A percentile compares a stretch with the other conserved stretches of the same genome.
Evolutionary conservation across 495 filamentous ascomycete species (phyloP).

Genomic region (Aspergillus taichungensis): DNA sequence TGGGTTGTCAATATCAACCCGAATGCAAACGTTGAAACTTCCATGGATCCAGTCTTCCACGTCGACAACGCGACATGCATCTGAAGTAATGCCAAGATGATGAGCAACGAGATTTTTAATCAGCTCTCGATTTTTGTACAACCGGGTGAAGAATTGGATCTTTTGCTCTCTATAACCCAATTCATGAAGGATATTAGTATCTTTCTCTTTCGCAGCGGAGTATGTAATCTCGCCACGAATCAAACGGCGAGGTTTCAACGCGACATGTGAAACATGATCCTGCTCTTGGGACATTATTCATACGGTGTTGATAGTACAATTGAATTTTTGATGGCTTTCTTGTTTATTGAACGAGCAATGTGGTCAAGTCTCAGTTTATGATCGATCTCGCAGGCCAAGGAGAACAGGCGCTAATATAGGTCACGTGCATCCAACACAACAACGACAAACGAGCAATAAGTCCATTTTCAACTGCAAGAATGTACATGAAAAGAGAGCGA

Average conservation of each 20-base stretch:
- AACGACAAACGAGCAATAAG: too few species aligned
- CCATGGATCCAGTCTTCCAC: constrained; percentile 23
- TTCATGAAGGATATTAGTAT: constrained; percentile 15
- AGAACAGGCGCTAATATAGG: too few species aligned
- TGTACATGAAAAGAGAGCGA: too few species aligned
- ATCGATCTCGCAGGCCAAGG: too few species aligned
- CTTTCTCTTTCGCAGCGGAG: constrained; percentile 7
- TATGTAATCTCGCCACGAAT: constrained; percentile 12
- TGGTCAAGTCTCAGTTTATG: too few species aligned
- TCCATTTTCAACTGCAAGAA: too few species aligned
- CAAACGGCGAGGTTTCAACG: neutral
- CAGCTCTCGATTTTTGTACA: constrained; percentile 6
- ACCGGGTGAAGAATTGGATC: constrained; percentile 11
- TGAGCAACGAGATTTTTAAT: constrained; percentile 19
- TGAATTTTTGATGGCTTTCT: too few species aligned
- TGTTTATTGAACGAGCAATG: too few species aligned
- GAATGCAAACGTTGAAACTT: constrained; percentile 31
- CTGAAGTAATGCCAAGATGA: constrained; percentile 14
- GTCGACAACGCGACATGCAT: constrained; percentile 13
- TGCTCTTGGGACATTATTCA: too few species aligned
- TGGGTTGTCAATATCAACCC: constrained; percentile 14
- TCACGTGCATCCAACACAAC: too few species aligned
- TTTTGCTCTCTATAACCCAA: constrained; percentile 9
- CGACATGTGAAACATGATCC: too few species aligned
- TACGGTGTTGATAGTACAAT: too few species aligned